A percentile compares a stretch with the other conserved stretches of the same genome.
phyloP scores from a whole-genome alignment of 805 yeast genomes.

The Yarrowia phangngaensis region DNA sequence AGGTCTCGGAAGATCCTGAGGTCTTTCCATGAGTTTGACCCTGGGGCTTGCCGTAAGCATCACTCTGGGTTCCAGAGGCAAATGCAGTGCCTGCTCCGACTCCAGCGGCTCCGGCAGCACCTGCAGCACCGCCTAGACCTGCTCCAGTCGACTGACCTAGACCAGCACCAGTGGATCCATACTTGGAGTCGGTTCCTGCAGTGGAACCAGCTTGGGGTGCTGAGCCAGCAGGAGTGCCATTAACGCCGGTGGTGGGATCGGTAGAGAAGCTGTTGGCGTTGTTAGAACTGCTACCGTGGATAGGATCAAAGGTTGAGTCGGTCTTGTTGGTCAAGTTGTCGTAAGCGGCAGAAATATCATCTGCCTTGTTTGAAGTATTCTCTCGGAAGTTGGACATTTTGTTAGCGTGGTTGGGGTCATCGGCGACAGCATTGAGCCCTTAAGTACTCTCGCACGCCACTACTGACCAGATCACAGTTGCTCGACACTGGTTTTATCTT shows the following conservation, averaged over 20 bases:
- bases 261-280: slow-evolving; percentile 19
- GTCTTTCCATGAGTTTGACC: not conserved
- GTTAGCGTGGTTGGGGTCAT: not conserved
- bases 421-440: no score
- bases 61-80: not conserved
- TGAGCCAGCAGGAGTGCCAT: slow-evolving; percentile 14
- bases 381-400: slow-evolving; percentile 1
- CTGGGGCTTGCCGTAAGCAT: not conserved
- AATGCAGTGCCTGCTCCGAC: no score
- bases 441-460: no score
- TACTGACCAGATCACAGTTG: no score
- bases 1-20: no score
- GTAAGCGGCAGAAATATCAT: slow-evolving; percentile 15
- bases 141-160: no score
- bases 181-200: not conserved
- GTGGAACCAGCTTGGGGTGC: slow-evolving; percentile 8
- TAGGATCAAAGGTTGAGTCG: slow-evolving; percentile 11
- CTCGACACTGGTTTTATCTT: no score
- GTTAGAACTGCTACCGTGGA: slow-evolving; percentile 15
- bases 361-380: slow-evolving; percentile 11
- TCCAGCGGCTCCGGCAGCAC: not conserved
- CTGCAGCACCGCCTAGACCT: no score
- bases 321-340: slow-evolving; percentile 5
- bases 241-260: slow-evolving; percentile 18
- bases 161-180: slow-evolving; percentile 1